A percentile compares a stretch with the other conserved stretches of the same genome.
phyloP scores from a whole-genome alignment of 768 basidiomycete species.

The Scleroderma bovista region DNA sequence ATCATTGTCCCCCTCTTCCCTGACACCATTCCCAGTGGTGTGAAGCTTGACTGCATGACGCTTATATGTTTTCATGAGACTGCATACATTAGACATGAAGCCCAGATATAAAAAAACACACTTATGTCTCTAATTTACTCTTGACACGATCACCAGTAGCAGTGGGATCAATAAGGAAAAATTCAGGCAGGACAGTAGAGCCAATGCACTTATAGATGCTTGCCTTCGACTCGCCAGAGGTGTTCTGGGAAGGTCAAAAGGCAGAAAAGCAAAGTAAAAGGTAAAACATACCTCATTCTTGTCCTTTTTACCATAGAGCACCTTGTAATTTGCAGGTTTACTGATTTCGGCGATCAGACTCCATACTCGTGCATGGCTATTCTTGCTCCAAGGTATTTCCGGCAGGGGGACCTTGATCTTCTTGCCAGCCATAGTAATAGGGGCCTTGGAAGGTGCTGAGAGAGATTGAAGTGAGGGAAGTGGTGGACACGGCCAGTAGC shows the following conservation, averaged over 20 bases:
- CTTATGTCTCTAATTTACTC: slow-evolving; percentile 16
- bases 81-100: neutral
- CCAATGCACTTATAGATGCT: slow-evolving; percentile 18
- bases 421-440: too few species aligned
- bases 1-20: slow-evolving; percentile 12
- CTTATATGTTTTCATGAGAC: neutral
- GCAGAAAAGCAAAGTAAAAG: neutral
- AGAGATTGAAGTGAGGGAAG: too few species aligned
- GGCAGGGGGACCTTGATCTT: too few species aligned
- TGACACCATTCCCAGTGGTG: neutral
- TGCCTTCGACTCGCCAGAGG: slow-evolving; percentile 17
- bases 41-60: neutral
- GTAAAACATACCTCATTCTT: slow-evolving; percentile 3
- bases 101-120: neutral
- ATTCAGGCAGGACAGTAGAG: slow-evolving; percentile 11
- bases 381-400: too few species aligned
- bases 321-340: too few species aligned
- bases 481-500: too few species aligned
- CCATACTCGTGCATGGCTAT: too few species aligned
- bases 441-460: too few species aligned
- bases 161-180: slow-evolving; percentile 7
- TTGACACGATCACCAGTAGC: slow-evolving; percentile 13
- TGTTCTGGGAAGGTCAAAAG: slow-evolving; percentile 11
- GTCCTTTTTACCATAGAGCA: neutral
- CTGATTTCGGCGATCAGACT: too few species aligned